Base-by-base conservation (phyloP, 768 basidiomycete genomes). In the Hericium rajendrae region DNA sequence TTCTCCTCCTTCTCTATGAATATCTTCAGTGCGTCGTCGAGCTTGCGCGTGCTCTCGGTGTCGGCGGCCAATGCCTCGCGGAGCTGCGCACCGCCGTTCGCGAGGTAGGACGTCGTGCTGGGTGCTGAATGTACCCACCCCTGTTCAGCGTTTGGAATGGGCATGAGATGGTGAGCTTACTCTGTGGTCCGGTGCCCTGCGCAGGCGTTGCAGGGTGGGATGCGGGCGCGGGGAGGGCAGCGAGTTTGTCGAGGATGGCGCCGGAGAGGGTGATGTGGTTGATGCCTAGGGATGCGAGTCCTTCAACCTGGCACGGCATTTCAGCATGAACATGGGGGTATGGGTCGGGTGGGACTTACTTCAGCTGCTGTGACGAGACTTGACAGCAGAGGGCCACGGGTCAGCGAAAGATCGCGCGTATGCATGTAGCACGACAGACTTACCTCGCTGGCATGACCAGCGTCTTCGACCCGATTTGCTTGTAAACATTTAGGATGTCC, bases 401-500 rank as follows among this genome's bases (percentile, higher is more conserved):
- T 46, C 43, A 46, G 15, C 32, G 32, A 32, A 32, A 32, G 32
- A 32, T 10, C 9, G 32, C 32, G 32, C 32, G 6, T 6, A 8
- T 32, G 32, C 32, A 32, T 6, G 2, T 26, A 32, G 32, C 9
- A 46, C 43, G 6, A 16, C 2, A 46, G 16, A 6, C 54, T 55
- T 59, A 75, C 77, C 78, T 79, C 20, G 77, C 78, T n/a, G 77
- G 76, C 73, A 79, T 75, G 10, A 79, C 73, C 11, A 73, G 64
- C 2, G 78, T 79, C 56, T 70, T 70, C 20, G 74, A 70, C 9
- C 66, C 67, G 24, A 71, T 59, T 26, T 60, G 59, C 58, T 72
- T 71, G 65, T 73, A 76, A 4, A 69, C 61, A 51, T 69, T 61
- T 6, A 77, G 68, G 54, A 79, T 74, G 12, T 69, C 60, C 38